phyloP scores from a whole-genome alignment of 495 filamentous ascomycete genomes.

The Aspergillus sclerotiicarbonarius region DNA sequence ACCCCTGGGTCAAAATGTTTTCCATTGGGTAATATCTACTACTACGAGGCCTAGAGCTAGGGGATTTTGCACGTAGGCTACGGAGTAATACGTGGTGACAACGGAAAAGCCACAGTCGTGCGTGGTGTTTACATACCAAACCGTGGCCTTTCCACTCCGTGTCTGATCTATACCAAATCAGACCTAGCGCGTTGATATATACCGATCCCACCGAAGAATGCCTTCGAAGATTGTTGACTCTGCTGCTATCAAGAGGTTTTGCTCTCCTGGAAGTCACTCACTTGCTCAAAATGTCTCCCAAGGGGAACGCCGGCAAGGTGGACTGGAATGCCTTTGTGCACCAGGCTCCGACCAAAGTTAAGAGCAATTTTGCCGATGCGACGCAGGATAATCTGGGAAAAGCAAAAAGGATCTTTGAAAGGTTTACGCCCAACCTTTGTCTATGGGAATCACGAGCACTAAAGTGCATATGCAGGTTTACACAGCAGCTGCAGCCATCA shows the following conservation, averaged over 20 bases:
- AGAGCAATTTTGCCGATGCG: slow-evolving; percentile 1
- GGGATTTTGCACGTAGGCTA: too few species aligned
- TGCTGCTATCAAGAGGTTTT: background rate
- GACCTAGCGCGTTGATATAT: background rate
- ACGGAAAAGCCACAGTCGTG: slow-evolving; percentile 9
- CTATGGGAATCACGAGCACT: too few species aligned
- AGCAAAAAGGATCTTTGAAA: slow-evolving; percentile 4
- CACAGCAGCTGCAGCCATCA: slow-evolving; percentile 2
- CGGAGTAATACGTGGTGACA: slow-evolving; percentile 9
- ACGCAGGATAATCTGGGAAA: slow-evolving; percentile 4
- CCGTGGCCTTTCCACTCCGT: slow-evolving; percentile 14
- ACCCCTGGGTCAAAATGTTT: too few species aligned
- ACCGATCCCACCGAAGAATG: background rate
- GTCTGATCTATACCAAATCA: background rate
- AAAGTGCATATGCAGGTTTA: too few species aligned
- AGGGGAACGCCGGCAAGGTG: slow-evolving; percentile 1
- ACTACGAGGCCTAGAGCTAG: too few species aligned
- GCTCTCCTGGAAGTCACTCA: background rate
- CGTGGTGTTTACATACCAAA: slow-evolving; percentile 11
- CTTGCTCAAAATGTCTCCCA: background rate
- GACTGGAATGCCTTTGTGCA: slow-evolving; percentile 15
- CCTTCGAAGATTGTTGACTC: background rate
- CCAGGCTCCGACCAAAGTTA: slow-evolving; percentile 9
- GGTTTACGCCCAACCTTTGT: slow-evolving; percentile 1
- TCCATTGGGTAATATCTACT: too few species aligned